Evolutionary conservation across 257 asterid species (phyloP).

Genomic region (Fraxinus americana): DNA sequence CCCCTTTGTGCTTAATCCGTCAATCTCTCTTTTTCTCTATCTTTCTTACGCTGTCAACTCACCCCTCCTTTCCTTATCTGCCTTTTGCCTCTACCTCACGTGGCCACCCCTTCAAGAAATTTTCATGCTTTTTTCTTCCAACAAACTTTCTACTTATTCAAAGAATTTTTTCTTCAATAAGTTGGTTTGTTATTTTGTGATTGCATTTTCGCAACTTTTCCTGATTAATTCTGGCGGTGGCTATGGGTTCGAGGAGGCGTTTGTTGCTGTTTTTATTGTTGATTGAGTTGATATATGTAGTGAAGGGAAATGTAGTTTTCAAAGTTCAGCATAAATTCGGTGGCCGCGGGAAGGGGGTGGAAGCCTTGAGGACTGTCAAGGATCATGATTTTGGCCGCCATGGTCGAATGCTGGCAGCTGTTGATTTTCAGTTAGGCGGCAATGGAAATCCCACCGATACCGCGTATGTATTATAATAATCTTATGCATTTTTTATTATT

Average conservation of each 20-base stretch:
- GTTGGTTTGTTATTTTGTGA: not conserved
- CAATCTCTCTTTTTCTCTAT: not conserved
- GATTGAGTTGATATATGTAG: not conserved
- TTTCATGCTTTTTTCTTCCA: not conserved
- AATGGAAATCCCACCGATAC: slow-evolving; percentile 51
- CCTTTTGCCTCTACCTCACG: not conserved
- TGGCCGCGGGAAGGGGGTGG: slow-evolving; percentile 34
- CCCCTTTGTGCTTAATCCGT: not conserved
- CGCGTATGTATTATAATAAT: slow-evolving; percentile 42
- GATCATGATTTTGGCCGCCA: slow-evolving; percentile 60
- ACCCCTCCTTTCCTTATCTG: not conserved
- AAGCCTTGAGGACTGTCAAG: slow-evolving; percentile 31
- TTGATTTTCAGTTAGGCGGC: slow-evolving; percentile 58
- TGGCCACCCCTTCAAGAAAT: not conserved
- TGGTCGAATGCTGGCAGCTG: slow-evolving; percentile 47
- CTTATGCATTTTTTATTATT: not conserved
- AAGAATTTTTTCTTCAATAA: not conserved
- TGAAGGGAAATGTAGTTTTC: not conserved
- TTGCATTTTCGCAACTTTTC: not conserved
- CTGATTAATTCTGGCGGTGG: not conserved
- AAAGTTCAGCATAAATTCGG: slow-evolving; percentile 2
- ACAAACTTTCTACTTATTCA: not conserved
- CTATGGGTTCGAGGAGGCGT: not conserved
- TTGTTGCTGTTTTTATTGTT: not conserved
- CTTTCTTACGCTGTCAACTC: not conserved